Conservation (phyloP, 495 filamentous ascomycete genomes). For the Trichoderma virens region DNA sequence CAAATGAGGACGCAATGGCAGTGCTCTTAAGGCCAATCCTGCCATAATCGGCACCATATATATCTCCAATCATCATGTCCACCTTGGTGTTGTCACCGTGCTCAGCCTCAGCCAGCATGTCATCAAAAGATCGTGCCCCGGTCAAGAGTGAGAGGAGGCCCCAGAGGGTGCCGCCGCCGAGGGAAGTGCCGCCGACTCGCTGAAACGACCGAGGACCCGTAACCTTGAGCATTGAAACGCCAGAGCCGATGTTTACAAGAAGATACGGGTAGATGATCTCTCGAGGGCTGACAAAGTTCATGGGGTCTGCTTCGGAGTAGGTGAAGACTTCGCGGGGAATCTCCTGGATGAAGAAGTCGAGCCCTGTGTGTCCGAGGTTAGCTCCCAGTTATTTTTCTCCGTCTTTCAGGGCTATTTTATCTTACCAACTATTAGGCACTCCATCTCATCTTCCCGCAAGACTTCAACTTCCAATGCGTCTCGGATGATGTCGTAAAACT, state of each 20-base stretch:
- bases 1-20: slow-evolving; percentile 91
- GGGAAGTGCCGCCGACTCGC: slow-evolving; percentile 87
- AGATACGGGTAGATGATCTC: slow-evolving; percentile 88
- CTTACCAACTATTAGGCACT: slow-evolving; percentile 88
- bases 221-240: slow-evolving; percentile 97
- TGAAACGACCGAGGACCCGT: slow-evolving; percentile 76
- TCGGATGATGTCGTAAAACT: slow-evolving; percentile 86
- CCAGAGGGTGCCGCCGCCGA: slow-evolving; percentile 95
- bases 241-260: slow-evolving; percentile 97
- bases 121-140: slow-evolving; percentile 83
- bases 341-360: slow-evolving; percentile 98
- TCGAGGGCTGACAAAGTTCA: slow-evolving; percentile 66
- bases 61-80: slow-evolving; percentile 97
- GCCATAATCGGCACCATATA: slow-evolving; percentile 90
- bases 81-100: slow-evolving; percentile 85
- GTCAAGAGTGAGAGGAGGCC: slow-evolving; percentile 85
- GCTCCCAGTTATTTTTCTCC: neutral
- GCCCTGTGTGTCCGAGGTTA: slow-evolving; percentile 41
- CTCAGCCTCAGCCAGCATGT: slow-evolving; percentile 93
- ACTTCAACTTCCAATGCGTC: slow-evolving; percentile 78
- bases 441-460: slow-evolving; percentile 93
- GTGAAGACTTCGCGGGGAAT: slow-evolving; percentile 96
- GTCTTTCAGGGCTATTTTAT: neutral
- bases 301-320: slow-evolving; percentile 80
- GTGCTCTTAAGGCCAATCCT: slow-evolving; percentile 92